Conservation (phyloP, 768 basidiomycete genomes). For the Mycena rebaudengoi region DNA sequence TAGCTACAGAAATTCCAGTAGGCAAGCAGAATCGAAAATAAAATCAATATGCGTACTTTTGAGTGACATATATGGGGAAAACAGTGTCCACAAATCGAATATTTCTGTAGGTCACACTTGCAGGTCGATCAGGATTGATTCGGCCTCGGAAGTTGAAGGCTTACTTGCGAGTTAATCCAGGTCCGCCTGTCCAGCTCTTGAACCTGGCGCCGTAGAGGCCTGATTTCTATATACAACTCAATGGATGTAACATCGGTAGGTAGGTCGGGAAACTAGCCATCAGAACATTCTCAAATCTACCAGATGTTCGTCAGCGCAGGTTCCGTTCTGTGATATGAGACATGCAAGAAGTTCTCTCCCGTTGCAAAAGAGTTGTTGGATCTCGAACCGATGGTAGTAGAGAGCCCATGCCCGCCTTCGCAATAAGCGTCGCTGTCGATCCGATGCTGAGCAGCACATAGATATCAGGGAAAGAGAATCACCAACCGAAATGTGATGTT, state of each 20-base stretch:
- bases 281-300: conserved; percentile 17
- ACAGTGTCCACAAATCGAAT: conserved; percentile 19
- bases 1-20: conserved; percentile 7
- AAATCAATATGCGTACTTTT: conserved; percentile 16
- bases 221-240: conserved; percentile 29
- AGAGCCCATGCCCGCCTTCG: conserved; percentile 46
- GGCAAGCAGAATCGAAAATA: not conserved
- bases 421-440: conserved; percentile 37
- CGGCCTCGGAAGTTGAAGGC: not conserved
- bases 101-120: conserved; percentile 17
- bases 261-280: conserved; percentile 5
- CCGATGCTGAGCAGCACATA: conserved; percentile 2
- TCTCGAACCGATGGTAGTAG: conserved; percentile 40
- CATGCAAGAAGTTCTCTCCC: conserved; percentile 45
- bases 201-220: conserved; percentile 48
- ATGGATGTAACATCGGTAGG: conserved; percentile 8
- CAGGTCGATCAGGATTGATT: conserved; percentile 8
- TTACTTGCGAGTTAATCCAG: conserved; percentile 44
- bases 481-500: conserved; percentile 35
- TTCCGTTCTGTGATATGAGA: conserved; percentile 9
- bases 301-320: not conserved
- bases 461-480: conserved; percentile 6
- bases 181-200: conserved; percentile 51
- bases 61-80: conserved; percentile 20
- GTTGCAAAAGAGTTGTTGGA: conserved; percentile 38